Base-by-base conservation (phyloP, 139 green algal genomes). In the Tetradesmus lagerheimii region DNA sequence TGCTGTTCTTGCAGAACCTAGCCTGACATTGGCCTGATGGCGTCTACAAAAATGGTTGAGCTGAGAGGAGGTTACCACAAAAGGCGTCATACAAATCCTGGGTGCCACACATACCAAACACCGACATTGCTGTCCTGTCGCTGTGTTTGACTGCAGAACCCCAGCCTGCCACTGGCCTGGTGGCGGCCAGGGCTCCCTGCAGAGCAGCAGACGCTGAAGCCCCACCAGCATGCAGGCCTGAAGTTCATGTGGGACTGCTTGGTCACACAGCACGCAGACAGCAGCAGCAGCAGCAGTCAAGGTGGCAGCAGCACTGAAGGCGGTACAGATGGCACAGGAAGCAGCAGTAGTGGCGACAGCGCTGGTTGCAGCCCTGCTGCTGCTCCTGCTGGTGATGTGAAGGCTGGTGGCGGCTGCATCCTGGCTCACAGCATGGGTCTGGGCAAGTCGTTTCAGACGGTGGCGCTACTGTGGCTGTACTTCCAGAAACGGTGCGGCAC, bases 391-490 rank as follows among this genome's bases (percentile, higher is more conserved):
- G 31, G 4, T 29, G 25, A 9, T 76, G 83, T 66, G 18, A 66
- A 66, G 15, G 57, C 57, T n/a, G 62, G 64, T 0, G 94, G 93
- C 29, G 94, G 94, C 67, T 94, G 91, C 89, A 95, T 96, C 87
- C 91, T 97, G 43, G 95, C 95, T 1, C 95, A 97, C 90, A 92
- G 90, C 71, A 97, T 97, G 95, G 95, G 95, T 1, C 85, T 90
- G 16, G 85, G 85, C 34, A 90, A 90, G 85, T 83, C 64, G 34
- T 57, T 90, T 23, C 85, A 90, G 67, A 90, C 85, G 27, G 74
- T 90, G 16, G 71, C 85, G 3, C 34, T 85, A 31, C 75, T 90
- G 45, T 90, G 45, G 45, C 43, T 84, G 29, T 85, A 47, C 85
- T 90, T 90, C 50, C 71, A 88, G 64, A 39, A 80, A 18, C 45